A percentile compares a stretch with the other conserved stretches of the same genome.
Conservation (phyloP, 192 early-diverging fungal species). For the Thamnidium elegans region DNA sequence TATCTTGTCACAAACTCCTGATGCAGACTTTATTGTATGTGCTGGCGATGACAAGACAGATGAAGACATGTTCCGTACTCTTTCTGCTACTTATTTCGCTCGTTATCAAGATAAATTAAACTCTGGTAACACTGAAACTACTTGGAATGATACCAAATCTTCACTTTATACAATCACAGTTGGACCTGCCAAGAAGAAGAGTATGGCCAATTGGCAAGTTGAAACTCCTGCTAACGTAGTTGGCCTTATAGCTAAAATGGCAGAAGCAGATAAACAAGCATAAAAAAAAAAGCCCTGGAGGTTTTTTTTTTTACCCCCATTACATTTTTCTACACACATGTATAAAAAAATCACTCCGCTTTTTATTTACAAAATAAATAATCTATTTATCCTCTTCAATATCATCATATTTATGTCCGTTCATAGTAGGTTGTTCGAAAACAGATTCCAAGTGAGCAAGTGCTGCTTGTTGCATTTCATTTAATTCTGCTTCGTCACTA, state of each 20-base stretch:
- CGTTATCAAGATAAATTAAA: neutral
- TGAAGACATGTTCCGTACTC: constrained; percentile 83
- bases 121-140: neutral
- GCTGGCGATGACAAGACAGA: constrained; percentile 90
- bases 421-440: constrained; percentile 17
- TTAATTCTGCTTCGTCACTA: constrained; percentile 38
- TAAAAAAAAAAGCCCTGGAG: neutral
- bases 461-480: constrained; percentile 39
- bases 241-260: constrained; percentile 11
- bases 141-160: constrained; percentile 8
- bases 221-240: constrained; percentile 64
- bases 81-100: constrained; percentile 25
- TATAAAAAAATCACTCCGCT: neutral
- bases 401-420: constrained; percentile 12
- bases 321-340: too few species aligned
- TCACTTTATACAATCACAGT: constrained; percentile 75
- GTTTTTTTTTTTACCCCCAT: too few species aligned
- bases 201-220: constrained; percentile 85
- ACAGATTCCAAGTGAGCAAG: constrained; percentile 35
- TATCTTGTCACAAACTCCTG: constrained; percentile 48
- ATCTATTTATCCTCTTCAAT: neutral
- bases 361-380: neutral
- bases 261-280: neutral
- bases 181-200: constrained; percentile 87
- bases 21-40: constrained; percentile 77